Evolutionary conservation across 2,329 filamentous ascomycete genomes (phyloP).

Genomic region (Ophiostoma novo-ulmi): DNA sequence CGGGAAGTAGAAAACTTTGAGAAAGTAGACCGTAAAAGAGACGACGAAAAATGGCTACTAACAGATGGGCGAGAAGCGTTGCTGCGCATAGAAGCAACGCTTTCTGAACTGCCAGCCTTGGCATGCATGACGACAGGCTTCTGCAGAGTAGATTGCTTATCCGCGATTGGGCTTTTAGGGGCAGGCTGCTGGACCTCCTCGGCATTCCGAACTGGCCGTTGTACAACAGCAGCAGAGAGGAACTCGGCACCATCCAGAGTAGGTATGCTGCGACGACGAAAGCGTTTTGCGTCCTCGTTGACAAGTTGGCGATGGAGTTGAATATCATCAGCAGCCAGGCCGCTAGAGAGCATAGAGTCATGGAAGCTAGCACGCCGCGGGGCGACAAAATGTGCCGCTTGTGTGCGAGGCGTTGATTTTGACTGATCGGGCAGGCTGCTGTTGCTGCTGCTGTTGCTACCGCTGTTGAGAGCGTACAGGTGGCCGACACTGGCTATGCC

Average conservation of each 20-base stretch:
- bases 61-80: slow-evolving; percentile 60
- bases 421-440: slow-evolving; percentile 37
- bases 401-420: slow-evolving; percentile 33
- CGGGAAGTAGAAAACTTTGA: too few species aligned
- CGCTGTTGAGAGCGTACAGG: slow-evolving; percentile 35
- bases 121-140: slow-evolving; percentile 34
- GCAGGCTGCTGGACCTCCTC: slow-evolving; percentile 32
- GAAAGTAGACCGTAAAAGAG: too few species aligned
- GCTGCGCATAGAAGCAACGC: slow-evolving; percentile 54
- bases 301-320: slow-evolving; percentile 52
- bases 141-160: slow-evolving; percentile 36
- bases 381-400: slow-evolving; percentile 31
- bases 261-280: slow-evolving; percentile 78
- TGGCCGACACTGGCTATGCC: slow-evolving; percentile 53
- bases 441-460: slow-evolving; percentile 38
- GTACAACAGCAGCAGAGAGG: slow-evolving; percentile 38
- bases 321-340: slow-evolving; percentile 62
- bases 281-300: slow-evolving; percentile 67
- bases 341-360: slow-evolving; percentile 38
- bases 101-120: slow-evolving; percentile 60
- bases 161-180: slow-evolving; percentile 37
- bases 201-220: slow-evolving; percentile 35
- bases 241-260: slow-evolving; percentile 50
- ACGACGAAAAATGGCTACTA: slow-evolving; percentile 37
- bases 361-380: slow-evolving; percentile 52